Base-by-base conservation (phyloP, 73 alveolate species). In the Blepharisma stoltei region DNA sequence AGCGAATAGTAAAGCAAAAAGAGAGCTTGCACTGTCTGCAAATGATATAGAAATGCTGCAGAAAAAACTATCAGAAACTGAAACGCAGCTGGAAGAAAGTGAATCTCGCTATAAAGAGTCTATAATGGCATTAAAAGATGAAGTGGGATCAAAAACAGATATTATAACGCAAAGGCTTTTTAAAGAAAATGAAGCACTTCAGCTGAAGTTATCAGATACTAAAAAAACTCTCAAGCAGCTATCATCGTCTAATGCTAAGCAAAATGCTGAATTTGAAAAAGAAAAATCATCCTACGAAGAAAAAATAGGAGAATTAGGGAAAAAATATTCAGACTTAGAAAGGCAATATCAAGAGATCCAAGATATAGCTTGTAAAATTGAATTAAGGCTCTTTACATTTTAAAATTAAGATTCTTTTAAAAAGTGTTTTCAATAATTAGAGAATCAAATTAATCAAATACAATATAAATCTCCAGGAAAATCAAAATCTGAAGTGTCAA, bases 201-300 rank as follows among this genome's bases (percentile, higher is more conserved):
- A 18, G 46, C 14, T 8, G 45, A 60, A 60, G 5, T 38, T 60
- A 8, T 25, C 37, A 25, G 73, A 60, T 8, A 60, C 14, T 8
- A 60, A 60, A 25, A 60, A 60, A 60, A 60, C 73, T 9, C 14
- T 60, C 46, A 25, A n/a, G 2, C 73, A 60, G 5, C 47, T 60
- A 18, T 9, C 14, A n/a, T n/a, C 73, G 2, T n/a, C 46, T n/a
- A 14, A 14, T 25, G 14, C 73, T 8, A 60, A 60, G 47, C 73
- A 60, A 25, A 18, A 8, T 4, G 14, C 73, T 9, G 49, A 60
- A 25, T 25, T 60, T 14, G 73, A 60, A 60, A 14, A 25, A 60
- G 73, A 60, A 60, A 60, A 60, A 60, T n/a, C 73, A 14, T 14
- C 37, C 2, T 18, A 14, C 2, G 23, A 60, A 14, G 73, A 60